These are phyloP conservation scores for Aspergillus proliferans DNA, from an alignment of 2,329 filamentous ascomycete species.

Conservation along the genomic window DNA sequence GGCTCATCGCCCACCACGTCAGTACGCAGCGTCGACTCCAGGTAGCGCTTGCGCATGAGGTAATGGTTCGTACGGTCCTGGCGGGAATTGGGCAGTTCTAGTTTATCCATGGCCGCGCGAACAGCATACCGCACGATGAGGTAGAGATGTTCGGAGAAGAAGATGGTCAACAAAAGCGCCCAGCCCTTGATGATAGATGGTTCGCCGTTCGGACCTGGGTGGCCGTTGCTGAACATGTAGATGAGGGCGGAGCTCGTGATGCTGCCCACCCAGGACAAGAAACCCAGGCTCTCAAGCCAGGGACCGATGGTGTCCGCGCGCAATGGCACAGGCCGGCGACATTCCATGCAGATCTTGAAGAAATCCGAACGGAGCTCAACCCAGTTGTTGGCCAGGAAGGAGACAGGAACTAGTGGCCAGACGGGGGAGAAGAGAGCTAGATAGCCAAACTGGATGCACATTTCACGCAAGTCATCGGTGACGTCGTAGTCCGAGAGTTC, in stretches of 20 bases:
- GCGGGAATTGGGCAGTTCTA: conserved; percentile 80
- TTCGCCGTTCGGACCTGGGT: conserved; percentile 38
- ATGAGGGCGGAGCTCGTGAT: conserved; percentile 82
- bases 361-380: conserved; percentile 90
- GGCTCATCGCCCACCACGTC: conserved; percentile 13
- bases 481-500: conserved; percentile 86
- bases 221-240: conserved; percentile 74
- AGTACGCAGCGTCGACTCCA: conserved; percentile 45
- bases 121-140: conserved; percentile 70
- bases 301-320: conserved; percentile 91
- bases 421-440: conserved; percentile 86
- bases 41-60: conserved; percentile 68
- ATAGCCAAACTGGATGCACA: conserved; percentile 88
- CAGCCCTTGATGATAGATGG: conserved; percentile 65
- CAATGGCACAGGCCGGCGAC: conserved; percentile 81
- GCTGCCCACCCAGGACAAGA: conserved; percentile 89
- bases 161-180: conserved; percentile 73
- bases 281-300: conserved; percentile 82
- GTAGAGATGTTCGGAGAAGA: conserved; percentile 85
- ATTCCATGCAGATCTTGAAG: conserved; percentile 88
- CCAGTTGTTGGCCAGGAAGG: conserved; percentile 95
- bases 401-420: conserved; percentile 84
- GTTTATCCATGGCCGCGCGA: conserved; percentile 64
- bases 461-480: conserved; percentile 83
- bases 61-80: conserved; percentile 79